phyloP scores from a whole-genome alignment of 2,329 filamentous ascomycete species.

The Aspergillus viridinutans region DNA sequence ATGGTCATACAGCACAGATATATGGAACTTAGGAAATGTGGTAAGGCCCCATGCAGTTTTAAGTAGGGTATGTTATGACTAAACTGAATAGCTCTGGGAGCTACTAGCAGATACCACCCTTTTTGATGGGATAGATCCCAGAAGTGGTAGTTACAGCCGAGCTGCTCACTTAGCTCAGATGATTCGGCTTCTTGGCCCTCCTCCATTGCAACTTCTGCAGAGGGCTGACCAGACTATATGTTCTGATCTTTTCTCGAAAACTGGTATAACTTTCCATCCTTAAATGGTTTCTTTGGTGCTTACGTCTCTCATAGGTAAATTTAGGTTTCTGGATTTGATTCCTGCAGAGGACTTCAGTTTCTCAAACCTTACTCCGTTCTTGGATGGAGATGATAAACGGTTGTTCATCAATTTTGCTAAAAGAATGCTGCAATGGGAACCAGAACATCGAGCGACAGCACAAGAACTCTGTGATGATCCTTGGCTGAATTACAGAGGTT shows the following conservation, averaged over 20 bases:
- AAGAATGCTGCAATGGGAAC: constrained; percentile 32
- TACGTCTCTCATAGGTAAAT: constrained; percentile 12
- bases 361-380: constrained; percentile 14
- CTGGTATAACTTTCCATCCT: constrained; percentile 9
- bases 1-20: constrained; percentile 32
- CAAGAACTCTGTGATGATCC: constrained; percentile 29
- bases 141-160: constrained; percentile 18
- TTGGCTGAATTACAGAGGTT: constrained; percentile 15
- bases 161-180: constrained; percentile 22
- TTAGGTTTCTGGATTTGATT: constrained; percentile 18
- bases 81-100: constrained; percentile 27
- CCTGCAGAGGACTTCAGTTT: constrained; percentile 17
- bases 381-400: constrained; percentile 27
- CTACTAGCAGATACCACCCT: constrained; percentile 25
- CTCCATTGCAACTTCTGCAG: constrained; percentile 12
- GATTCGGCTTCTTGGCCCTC: constrained; percentile 20
- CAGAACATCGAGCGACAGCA: constrained; percentile 30
- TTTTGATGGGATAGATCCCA: constrained; percentile 22
- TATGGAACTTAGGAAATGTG: constrained; percentile 32
- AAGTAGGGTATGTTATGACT: neutral
- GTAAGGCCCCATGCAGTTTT: constrained; percentile 7
- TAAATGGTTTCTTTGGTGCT: neutral
- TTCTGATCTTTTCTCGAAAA: constrained; percentile 7
- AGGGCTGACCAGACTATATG: constrained; percentile 5
- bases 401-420: constrained; percentile 28